A percentile compares a stretch with the other conserved stretches of the same genome.
Conservation (phyloP, 768 basidiomycete species). For the Royoungia palumana region DNA sequence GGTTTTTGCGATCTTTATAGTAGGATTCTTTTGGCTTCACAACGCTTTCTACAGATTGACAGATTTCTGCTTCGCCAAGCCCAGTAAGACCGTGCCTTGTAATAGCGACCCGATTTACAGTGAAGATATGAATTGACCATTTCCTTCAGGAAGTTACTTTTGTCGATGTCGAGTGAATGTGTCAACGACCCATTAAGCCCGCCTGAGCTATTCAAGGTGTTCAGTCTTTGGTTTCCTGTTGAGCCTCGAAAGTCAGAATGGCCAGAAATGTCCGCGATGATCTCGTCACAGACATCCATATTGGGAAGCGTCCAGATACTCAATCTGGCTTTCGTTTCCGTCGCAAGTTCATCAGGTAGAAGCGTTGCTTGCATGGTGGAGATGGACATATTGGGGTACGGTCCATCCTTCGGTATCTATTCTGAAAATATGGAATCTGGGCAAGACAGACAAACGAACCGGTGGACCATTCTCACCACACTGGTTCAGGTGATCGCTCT, state of each 20-base stretch:
- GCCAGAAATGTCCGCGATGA: constrained; percentile 69
- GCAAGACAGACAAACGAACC: constrained; percentile 62
- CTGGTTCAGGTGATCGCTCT: constrained; percentile 63
- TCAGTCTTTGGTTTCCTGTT: background rate
- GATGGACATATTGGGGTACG: constrained; percentile 77
- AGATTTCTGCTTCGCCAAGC: too few species aligned
- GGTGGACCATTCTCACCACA: constrained; percentile 42
- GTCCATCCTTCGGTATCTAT: constrained; percentile 32
- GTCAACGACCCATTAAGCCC: constrained; percentile 68
- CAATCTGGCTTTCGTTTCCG: constrained; percentile 67
- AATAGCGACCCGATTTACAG: too few species aligned
- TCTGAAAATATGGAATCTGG: constrained; percentile 88
- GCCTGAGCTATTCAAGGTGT: constrained; percentile 78
- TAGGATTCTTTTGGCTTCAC: too few species aligned
- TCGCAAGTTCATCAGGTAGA: constrained; percentile 70
- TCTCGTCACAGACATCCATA: constrained; percentile 80
- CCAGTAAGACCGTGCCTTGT: too few species aligned
- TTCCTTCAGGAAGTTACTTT: too few species aligned
- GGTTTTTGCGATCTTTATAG: too few species aligned
- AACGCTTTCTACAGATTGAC: too few species aligned
- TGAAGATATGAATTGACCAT: too few species aligned
- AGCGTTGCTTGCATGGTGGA: constrained; percentile 83
- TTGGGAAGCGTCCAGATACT: constrained; percentile 79
- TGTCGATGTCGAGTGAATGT: too few species aligned
- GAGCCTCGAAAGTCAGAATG: constrained; percentile 37